Evolutionary conservation across 108 stramenopile genomes (phyloP).

Genomic region (Nannochloropsis oceanica): DNA sequence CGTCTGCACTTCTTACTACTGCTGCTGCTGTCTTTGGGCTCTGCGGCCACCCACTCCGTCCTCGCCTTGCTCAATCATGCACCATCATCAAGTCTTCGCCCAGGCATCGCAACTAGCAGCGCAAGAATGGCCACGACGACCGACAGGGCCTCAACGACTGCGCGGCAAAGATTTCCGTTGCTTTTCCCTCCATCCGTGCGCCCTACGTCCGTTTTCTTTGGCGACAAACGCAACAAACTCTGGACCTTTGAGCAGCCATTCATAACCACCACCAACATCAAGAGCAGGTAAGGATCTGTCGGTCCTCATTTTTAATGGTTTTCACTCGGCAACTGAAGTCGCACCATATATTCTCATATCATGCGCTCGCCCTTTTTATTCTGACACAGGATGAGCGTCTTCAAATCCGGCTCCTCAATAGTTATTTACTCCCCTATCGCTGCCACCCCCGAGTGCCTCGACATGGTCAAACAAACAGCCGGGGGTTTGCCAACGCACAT

Average conservation of each 20-base stretch:
- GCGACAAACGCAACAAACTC: background rate
- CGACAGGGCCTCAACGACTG: background rate
- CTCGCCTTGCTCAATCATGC: too few species aligned
- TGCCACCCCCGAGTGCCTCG: background rate
- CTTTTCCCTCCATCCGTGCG: background rate
- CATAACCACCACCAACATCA: background rate
- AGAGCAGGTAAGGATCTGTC: background rate
- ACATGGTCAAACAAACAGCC: background rate
- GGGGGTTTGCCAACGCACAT: background rate
- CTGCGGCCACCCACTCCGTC: too few species aligned
- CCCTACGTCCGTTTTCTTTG: background rate
- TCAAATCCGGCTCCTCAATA: background rate
- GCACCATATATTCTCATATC: too few species aligned
- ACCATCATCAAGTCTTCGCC: too few species aligned
- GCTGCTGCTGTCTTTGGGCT: too few species aligned
- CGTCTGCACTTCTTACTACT: too few species aligned
- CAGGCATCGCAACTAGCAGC: background rate
- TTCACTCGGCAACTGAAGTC: too few species aligned
- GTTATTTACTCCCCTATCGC: background rate
- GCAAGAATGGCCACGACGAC: background rate
- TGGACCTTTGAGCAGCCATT: background rate
- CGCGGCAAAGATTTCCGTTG: background rate
- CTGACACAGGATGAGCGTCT: background rate
- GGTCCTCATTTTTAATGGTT: too few species aligned
- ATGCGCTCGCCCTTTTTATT: too few species aligned